Evolutionary conservation across 2,329 filamentous ascomycete genomes (phyloP), one percentile per base, ranked within the genome.

Genomic region (Pyrenochaeta sp.): DNA sequence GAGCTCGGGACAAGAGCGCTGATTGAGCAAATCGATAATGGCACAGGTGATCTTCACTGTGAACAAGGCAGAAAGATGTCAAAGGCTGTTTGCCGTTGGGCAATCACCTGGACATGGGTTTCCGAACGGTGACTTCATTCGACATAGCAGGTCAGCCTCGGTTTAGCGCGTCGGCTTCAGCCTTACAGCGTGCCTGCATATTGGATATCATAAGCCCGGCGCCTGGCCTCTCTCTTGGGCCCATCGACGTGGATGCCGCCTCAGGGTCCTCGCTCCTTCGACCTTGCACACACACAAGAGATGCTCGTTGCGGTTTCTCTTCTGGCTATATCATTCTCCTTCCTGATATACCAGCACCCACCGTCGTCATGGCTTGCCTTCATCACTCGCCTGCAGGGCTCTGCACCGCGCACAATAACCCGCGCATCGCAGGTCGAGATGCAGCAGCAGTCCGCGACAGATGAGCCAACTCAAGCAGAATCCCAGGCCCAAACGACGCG

Each of bases 271-370:
- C 20, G 15, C 30, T 37, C 26, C 35, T 26, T 27, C 23, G 43
- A 30, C 35, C n/a, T 44, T 43, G 39, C 34, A 41, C 30, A 46
- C 53, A 24, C 34, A 31, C 51, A 56, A 63, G 67, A 61, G 40
- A 72, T 72, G 69, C 60, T 72, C 38, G 56, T 72, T 39, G 69
- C 64, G 34, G 60, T 71, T 35, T 68, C 69, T n/a, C 45, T 71
- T 9, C 51, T 72, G 22, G 62, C 65, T 23, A 60, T 71, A 34
- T 72, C 69, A 45, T 60, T 71, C 29, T 67, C 68, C 4, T 53
- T 70, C 13, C 56, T 72, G 14, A 41, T 70, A 11, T 72, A 71
- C 52, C 60, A 60, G 35, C 63, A 65, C 37, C 68, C 68, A n/a
- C 67, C 60, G 2, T 64, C 65, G 17, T 61, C 64, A 68, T 72